Evolutionary conservation across 805 yeast genomes (phyloP).

Genomic region (Millerago galiae): DNA sequence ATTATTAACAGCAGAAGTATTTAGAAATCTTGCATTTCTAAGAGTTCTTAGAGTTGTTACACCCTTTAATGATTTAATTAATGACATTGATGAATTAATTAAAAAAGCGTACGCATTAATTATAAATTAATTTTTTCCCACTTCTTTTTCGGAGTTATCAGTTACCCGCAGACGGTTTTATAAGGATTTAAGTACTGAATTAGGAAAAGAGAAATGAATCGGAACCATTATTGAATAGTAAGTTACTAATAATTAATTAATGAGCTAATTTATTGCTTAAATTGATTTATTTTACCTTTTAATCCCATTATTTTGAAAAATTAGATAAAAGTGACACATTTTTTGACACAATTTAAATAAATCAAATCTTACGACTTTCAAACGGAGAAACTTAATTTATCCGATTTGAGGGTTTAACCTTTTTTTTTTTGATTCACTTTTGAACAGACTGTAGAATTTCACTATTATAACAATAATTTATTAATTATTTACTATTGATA

Average conservation of each 20-base stretch:
- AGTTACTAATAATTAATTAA: no score
- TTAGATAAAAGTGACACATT: no score
- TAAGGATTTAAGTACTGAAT: not conserved
- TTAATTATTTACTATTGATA: no score
- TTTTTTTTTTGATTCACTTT: no score
- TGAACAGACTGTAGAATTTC: no score
- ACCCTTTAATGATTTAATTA: conserved; percentile 1
- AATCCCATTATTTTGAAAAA: no score
- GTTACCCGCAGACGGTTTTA: not conserved
- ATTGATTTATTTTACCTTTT: no score
- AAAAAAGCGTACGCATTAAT: not conserved
- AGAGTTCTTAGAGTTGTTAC: conserved; percentile 3
- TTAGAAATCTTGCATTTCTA: conserved; percentile 8
- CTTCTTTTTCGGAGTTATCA: not conserved
- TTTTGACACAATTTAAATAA: not conserved
- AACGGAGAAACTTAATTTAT: not conserved
- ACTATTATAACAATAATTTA: no score
- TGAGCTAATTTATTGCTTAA: no score
- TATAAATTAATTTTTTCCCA: not conserved
- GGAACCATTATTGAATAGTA: no score
- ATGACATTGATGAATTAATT: no score
- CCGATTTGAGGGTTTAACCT: no score
- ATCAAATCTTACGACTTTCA: not conserved
- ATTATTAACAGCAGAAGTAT: conserved; percentile 13
- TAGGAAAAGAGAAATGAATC: not conserved